phyloP scores from a whole-genome alignment of 2,329 filamentous ascomycete genomes.

The Trichoderma sp. region DNA sequence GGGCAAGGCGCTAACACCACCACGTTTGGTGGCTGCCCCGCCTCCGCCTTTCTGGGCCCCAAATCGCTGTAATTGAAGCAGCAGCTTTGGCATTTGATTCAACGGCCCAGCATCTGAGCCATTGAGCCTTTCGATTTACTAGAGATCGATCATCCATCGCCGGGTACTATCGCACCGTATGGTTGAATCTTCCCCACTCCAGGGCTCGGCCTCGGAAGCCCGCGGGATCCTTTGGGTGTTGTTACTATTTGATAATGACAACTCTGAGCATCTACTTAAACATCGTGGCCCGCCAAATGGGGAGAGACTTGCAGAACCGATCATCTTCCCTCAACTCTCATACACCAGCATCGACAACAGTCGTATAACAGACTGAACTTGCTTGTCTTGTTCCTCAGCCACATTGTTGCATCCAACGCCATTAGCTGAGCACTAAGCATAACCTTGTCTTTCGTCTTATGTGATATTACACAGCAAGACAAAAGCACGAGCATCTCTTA shows the following conservation, averaged over 20 bases:
- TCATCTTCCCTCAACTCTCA: neutral
- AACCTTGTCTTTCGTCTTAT: neutral
- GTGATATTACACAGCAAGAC: neutral
- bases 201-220: neutral
- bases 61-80: neutral
- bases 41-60: neutral
- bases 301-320: neutral
- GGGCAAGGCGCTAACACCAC: neutral
- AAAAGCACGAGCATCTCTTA: neutral
- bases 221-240: neutral
- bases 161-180: neutral
- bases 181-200: neutral
- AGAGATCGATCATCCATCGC: neutral
- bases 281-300: neutral
- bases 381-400: neutral
- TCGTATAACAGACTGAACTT: neutral
- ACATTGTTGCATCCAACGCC: neutral
- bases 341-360: neutral
- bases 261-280: constrained; percentile 20
- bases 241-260: neutral
- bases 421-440: neutral
- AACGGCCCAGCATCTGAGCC: neutral
- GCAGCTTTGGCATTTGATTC: neutral
- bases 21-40: constrained; percentile 6
- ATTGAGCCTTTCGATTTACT: neutral